Conservation (phyloP, 768 basidiomycete genomes). For the Pulveroboletus sp. region DNA sequence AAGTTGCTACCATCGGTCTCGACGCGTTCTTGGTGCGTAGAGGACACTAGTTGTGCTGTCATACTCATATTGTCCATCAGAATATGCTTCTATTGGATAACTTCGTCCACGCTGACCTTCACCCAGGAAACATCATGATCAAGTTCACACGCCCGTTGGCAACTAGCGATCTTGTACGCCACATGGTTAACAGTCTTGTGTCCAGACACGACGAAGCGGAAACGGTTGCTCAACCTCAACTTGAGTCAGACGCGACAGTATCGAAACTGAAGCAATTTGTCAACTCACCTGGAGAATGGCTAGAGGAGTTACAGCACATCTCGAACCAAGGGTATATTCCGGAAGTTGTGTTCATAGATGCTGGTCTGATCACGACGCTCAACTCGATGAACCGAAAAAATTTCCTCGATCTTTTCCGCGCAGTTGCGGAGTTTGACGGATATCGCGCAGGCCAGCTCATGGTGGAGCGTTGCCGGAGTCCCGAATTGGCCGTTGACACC, state of each 20-base stretch:
- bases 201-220: constrained; percentile 30
- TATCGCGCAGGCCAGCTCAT: constrained; percentile 94
- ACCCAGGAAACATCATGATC: constrained; percentile 96
- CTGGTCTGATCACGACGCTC: constrained; percentile 89
- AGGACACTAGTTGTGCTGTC: background rate
- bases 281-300: constrained; percentile 64
- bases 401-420: constrained; percentile 95
- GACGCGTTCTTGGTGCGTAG: constrained; percentile 87
- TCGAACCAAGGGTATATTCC: constrained; percentile 77
- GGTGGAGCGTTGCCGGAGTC: constrained; percentile 90
- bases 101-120: constrained; percentile 90
- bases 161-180: constrained; percentile 58
- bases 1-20: constrained; percentile 86
- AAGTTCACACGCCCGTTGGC: constrained; percentile 88
- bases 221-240: constrained; percentile 26
- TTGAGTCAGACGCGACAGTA: constrained; percentile 60
- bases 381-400: constrained; percentile 79
- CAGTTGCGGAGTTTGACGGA: constrained; percentile 95
- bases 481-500: constrained; percentile 83
- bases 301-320: constrained; percentile 57
- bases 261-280: constrained; percentile 60
- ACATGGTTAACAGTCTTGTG: constrained; percentile 55
- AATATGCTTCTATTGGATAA: constrained; percentile 98
- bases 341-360: constrained; percentile 94
- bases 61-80: constrained; percentile 36